Base-by-base conservation (phyloP, 202 grass and related monocot species). In the Zizania palustris region DNA sequence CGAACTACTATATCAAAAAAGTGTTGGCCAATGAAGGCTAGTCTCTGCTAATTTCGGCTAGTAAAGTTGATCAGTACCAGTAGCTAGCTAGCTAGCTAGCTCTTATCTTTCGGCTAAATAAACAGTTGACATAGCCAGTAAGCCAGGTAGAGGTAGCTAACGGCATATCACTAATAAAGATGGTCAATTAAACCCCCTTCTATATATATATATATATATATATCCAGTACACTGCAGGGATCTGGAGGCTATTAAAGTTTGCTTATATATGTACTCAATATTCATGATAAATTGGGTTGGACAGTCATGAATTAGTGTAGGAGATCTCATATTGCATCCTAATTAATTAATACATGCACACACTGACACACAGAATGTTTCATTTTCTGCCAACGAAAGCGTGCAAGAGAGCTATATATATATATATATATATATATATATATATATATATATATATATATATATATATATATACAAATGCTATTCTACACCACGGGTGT, bases 351-450 rank as follows among this genome's bases (percentile, higher is more conserved):
- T 73, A 36, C 50, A 12, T 39, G 37, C 63, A 34, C 28, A 28
- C 54, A 56, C 45, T 56, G 77, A 34, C 28, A 28, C 54, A 56
- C 45, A 63, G 77, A 80, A 86, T 76, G 84, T 86, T 73, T 81
- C 39, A 6, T 11, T 16, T 62, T 60, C 16, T 80, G 69, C 68
- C 75, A 63, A 53, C 57, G 4, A 45, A n/a, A 43, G 0, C 9
- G 45, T 34, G 39, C 49, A 41, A 34, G 75, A 28, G 28, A 28
- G 28, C 28, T 28, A n/a, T n/a, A n/a, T n/a, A n/a, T n/a, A n/a
- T n/a, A n/a, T n/a, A n/a, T n/a, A n/a, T n/a, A n/a, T n/a, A n/a
- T n/a, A n/a, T n/a, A n/a, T n/a, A n/a, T n/a, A n/a, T n/a, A n/a
- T n/a, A n/a, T n/a, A n/a, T n/a, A n/a, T n/a, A n/a, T n/a, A n/a